Conservation (phyloP, 2,329 filamentous ascomycete species). For the Fulvia fulva region DNA sequence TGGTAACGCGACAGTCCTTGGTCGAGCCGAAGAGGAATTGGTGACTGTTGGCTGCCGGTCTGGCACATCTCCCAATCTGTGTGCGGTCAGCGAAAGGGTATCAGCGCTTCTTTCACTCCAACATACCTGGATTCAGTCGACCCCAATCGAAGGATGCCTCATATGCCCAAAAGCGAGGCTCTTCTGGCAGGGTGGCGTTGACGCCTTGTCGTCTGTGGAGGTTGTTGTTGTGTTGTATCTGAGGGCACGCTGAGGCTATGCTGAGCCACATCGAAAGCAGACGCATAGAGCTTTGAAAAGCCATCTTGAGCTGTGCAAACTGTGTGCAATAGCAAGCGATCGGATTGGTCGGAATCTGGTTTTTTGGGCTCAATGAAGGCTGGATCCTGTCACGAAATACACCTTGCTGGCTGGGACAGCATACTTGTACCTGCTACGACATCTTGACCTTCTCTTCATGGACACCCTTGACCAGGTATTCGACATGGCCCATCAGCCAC, state of each 20-base stretch:
- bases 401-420: neutral
- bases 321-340: neutral
- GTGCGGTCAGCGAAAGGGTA: conserved; percentile 17
- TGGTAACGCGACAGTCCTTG: conserved; percentile 42
- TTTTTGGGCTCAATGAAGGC: neutral
- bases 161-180: conserved; percentile 20
- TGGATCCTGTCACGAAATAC: neutral
- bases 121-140: conserved; percentile 14
- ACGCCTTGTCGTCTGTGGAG: conserved; percentile 10
- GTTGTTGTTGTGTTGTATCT: neutral
- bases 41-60: conserved; percentile 49
- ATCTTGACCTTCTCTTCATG: neutral
- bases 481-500: neutral
- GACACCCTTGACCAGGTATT: neutral
- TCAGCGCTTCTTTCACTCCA: too few species aligned
- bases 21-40: conserved; percentile 43
- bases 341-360: neutral
- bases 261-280: neutral
- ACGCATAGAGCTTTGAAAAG: neutral
- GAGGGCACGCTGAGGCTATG: conserved; percentile 1
- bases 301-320: neutral
- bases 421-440: neutral
- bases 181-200: conserved; percentile 7
- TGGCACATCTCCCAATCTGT: conserved; percentile 46
- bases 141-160: conserved; percentile 23